phyloP scores from a whole-genome alignment of 768 basidiomycete species.

The Russula abietina region DNA sequence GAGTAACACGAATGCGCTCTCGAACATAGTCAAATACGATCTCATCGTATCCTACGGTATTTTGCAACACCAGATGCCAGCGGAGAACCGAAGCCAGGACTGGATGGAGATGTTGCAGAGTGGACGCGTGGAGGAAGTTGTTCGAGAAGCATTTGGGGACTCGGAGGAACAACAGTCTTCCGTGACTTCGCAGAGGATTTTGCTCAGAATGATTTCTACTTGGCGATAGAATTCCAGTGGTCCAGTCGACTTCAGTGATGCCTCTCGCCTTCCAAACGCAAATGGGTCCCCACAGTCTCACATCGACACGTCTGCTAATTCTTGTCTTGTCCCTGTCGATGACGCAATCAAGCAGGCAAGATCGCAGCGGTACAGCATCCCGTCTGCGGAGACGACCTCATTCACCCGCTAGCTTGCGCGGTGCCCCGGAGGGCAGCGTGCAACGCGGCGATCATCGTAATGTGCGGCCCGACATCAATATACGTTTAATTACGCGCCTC shows the following conservation, averaged over 20 bases:
- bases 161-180: conserved; percentile 8
- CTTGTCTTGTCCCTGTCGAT: not conserved
- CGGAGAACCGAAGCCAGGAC: conserved; percentile 15
- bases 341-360: not conserved
- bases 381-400: not conserved
- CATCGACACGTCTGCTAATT: not conserved
- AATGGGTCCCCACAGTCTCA: too few relatives aligned
- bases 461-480: not conserved
- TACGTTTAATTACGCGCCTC: not conserved
- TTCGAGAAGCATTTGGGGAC: conserved; percentile 17
- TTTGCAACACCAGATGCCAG: conserved; percentile 25
- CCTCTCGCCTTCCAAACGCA: not conserved
- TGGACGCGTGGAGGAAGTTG: conserved; percentile 18
- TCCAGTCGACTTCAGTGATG: not conserved
- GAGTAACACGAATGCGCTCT: not conserved
- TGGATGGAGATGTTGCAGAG: conserved; percentile 23
- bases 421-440: conserved; percentile 4
- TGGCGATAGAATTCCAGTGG: conserved; percentile 14
- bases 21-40: conserved; percentile 26
- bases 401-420: not conserved
- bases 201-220: conserved; percentile 17
- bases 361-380: not conserved
- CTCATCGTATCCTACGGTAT: conserved; percentile 29
- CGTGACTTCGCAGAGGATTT: not conserved
- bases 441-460: not conserved